phyloP scores from a whole-genome alignment of 164 flowering plant species.

The Aristolochia californica region DNA sequence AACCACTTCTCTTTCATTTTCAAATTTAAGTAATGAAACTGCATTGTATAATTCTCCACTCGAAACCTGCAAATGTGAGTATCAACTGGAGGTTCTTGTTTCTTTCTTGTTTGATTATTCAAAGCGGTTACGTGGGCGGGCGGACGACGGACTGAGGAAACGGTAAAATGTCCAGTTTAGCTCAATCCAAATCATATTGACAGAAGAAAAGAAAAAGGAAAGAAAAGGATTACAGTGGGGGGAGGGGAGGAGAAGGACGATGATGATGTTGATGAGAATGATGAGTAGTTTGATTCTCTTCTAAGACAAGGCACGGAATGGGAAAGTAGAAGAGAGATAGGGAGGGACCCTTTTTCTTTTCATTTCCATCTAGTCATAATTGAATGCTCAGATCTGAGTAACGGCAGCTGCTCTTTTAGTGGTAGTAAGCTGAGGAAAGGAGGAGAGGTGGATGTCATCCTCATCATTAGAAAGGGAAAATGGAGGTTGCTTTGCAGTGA shows the following conservation, averaged over 20 bases:
- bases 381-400: not conserved
- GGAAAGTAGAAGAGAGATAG: not conserved
- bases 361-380: slow-evolving; percentile 1
- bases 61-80: no score
- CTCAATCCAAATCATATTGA: no score
- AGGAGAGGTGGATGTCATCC: not conserved
- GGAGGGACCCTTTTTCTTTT: not conserved
- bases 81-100: no score
- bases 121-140: no score
- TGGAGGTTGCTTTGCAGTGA: not conserved
- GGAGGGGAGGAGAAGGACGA: not conserved
- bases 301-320: slow-evolving; percentile 10
- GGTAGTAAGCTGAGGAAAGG: not conserved
- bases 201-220: no score
- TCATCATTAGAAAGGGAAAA: slow-evolving; percentile 1
- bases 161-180: no score
- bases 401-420: not conserved
- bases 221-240: not conserved
- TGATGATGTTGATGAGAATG: not conserved
- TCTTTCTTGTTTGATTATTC: no score
- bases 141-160: no score
- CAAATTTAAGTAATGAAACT: no score
- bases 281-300: slow-evolving; percentile 8
- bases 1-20: no score
- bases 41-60: no score